Evolutionary conservation across 2,329 filamentous ascomycete species (phyloP).

Genomic region (Xylariaceae sp.): DNA sequence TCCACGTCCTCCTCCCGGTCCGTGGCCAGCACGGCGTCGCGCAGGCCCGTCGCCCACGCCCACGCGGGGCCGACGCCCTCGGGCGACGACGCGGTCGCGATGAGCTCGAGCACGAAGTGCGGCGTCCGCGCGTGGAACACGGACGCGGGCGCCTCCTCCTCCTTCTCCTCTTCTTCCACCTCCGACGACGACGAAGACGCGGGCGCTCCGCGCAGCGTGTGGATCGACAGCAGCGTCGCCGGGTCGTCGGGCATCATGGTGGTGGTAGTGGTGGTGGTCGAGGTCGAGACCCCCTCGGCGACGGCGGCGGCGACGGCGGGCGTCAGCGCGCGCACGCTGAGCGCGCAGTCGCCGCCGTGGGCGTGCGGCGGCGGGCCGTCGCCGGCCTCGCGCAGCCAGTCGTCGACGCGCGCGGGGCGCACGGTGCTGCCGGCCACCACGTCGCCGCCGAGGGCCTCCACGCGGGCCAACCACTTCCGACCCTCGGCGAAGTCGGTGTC

Average conservation of each 20-base stretch:
- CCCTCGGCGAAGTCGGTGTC: slow-evolving; percentile 8
- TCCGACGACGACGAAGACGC: too few species aligned
- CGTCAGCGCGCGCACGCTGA: slow-evolving; percentile 8
- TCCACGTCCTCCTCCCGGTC: too few species aligned
- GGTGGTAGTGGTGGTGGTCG: too few species aligned
- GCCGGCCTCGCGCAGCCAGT: background rate
- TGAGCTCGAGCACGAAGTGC: slow-evolving; percentile 30
- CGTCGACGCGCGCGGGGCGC: slow-evolving; percentile 11
- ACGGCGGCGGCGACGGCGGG: slow-evolving; percentile 17
- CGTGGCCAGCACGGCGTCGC: background rate
- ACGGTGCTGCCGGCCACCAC: background rate
- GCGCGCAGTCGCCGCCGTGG: background rate
- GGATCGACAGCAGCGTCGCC: slow-evolving; percentile 16
- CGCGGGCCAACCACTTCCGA: background rate
- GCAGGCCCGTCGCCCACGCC: slow-evolving; percentile 6
- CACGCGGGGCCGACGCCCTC: slow-evolving; percentile 18
- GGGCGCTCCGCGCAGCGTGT: slow-evolving; percentile 19
- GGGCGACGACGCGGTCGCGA: slow-evolving; percentile 17
- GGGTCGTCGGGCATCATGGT: background rate
- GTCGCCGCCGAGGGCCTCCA: background rate
- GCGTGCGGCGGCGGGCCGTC: slow-evolving; percentile 11
- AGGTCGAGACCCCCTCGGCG: slow-evolving; percentile 15
- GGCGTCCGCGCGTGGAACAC: slow-evolving; percentile 23
- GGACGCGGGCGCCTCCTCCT: slow-evolving; percentile 18
- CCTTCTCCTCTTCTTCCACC: too few species aligned